phyloP scores from a whole-genome alignment of 768 basidiomycete genomes.

The Tylopilus cervinicoccineus region DNA sequence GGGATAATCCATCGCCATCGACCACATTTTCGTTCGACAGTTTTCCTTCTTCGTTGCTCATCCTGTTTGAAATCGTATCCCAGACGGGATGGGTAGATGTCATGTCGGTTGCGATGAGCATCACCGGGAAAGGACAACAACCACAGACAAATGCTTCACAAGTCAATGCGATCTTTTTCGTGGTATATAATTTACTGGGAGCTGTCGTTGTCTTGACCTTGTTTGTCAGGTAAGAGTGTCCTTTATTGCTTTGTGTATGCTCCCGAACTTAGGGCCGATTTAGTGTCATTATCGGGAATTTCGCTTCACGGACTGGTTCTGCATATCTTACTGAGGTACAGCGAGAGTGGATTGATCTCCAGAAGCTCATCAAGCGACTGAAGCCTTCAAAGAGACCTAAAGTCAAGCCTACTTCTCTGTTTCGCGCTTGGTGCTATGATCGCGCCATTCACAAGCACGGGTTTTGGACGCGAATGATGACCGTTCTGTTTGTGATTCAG shows the following conservation, averaged over 20 bases:
- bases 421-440: conserved; percentile 87
- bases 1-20: conserved; percentile 82
- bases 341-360: conserved; percentile 90
- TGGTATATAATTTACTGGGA: conserved; percentile 88
- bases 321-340: conserved; percentile 85
- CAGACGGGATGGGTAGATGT: conserved; percentile 96
- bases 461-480: conserved; percentile 84
- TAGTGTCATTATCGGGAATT: conserved; percentile 95
- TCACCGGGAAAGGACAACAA: conserved; percentile 66
- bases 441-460: conserved; percentile 89
- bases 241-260: not conserved
- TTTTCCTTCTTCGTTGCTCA: conserved; percentile 78
- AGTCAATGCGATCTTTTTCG: conserved; percentile 84
- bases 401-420: conserved; percentile 43
- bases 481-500: conserved; percentile 78
- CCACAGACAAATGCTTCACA: conserved; percentile 70
- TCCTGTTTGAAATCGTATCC: conserved; percentile 96
- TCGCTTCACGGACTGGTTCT: conserved; percentile 79
- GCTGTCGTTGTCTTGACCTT: conserved; percentile 87
- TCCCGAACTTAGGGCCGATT: conserved; percentile 12
- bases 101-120: conserved; percentile 73
- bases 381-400: conserved; percentile 81
- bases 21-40: conserved; percentile 88
- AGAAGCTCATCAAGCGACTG: conserved; percentile 86
- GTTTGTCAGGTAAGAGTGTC: conserved; percentile 70